Evolutionary conservation across 176 grass and related monocot species (phyloP).

Genomic region (Aechmea fasciata): DNA sequence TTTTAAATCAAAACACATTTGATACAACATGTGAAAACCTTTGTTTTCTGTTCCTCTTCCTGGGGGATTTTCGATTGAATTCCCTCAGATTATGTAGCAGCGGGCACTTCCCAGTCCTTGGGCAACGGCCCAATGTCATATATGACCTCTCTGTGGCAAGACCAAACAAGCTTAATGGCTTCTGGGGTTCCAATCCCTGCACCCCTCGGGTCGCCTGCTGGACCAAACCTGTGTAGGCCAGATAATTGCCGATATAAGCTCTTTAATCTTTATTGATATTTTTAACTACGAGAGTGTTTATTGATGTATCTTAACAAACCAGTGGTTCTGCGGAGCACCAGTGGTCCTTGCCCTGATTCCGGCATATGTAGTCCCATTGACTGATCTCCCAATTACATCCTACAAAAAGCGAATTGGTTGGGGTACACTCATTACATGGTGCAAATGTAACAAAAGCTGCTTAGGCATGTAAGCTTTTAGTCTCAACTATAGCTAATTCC

Average conservation of each 20-base stretch:
- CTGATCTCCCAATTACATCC: constrained; percentile 78
- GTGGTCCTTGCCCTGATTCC: constrained; percentile 92
- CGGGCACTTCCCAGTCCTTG: constrained; percentile 49
- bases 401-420: constrained; percentile 19
- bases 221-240: constrained; percentile 62
- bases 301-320: constrained; percentile 29
- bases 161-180: constrained; percentile 96
- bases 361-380: constrained; percentile 95
- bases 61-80: not conserved
- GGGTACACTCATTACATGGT: too few relatives aligned
- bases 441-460: too few relatives aligned
- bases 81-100: constrained; percentile 38
- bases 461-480: too few relatives aligned
- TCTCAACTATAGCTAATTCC: too few relatives aligned
- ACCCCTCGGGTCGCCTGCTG: constrained; percentile 81
- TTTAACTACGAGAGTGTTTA: not conserved
- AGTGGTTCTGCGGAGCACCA: constrained; percentile 98
- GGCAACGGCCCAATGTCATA: constrained; percentile 61
- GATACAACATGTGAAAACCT: too few relatives aligned
- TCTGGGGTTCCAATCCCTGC: constrained; percentile 94
- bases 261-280: not conserved
- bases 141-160: constrained; percentile 94
- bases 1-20: too few relatives aligned
- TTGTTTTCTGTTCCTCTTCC: too few relatives aligned
- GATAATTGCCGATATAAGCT: not conserved